A percentile compares a stretch with the other conserved stretches of the same genome.
Evolutionary conservation across 2,329 filamentous ascomycete genomes (phyloP).

Genomic region (Fusarium pseudonygamai): DNA sequence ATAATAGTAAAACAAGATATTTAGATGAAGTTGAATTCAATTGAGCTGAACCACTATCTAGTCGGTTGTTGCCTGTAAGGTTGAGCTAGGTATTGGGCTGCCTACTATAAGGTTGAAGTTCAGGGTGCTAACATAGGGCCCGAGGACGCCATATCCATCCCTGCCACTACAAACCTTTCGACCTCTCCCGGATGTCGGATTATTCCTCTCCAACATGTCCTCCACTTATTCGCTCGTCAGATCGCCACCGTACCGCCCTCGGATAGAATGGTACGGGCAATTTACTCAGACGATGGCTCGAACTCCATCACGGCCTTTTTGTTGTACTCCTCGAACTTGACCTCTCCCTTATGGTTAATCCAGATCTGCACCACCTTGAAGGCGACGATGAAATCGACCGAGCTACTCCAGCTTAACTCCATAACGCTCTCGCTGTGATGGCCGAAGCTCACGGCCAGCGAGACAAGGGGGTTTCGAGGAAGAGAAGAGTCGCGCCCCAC

Average conservation of each 20-base stretch:
- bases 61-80: too few species aligned
- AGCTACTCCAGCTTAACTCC: accelerated
- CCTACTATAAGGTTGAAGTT: too few species aligned
- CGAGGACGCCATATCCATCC: accelerated
- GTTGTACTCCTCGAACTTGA: accelerated
- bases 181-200: background rate
- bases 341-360: background rate
- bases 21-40: too few species aligned
- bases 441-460: accelerated
- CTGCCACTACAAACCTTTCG: accelerated
- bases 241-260: background rate
- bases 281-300: accelerated
- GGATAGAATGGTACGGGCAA: background rate
- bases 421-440: background rate
- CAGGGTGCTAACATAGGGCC: too few species aligned
- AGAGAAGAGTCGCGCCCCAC: background rate
- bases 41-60: too few species aligned
- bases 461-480: background rate
- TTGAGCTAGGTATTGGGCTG: too few species aligned
- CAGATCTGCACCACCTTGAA: background rate
- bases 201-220: too few species aligned
- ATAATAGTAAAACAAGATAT: too few species aligned
- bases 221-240: background rate
- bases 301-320: background rate
- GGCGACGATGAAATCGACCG: background rate